Conservation (phyloP, 495 filamentous ascomycete genomes). For the Paragyromitra xinjiangensis region DNA sequence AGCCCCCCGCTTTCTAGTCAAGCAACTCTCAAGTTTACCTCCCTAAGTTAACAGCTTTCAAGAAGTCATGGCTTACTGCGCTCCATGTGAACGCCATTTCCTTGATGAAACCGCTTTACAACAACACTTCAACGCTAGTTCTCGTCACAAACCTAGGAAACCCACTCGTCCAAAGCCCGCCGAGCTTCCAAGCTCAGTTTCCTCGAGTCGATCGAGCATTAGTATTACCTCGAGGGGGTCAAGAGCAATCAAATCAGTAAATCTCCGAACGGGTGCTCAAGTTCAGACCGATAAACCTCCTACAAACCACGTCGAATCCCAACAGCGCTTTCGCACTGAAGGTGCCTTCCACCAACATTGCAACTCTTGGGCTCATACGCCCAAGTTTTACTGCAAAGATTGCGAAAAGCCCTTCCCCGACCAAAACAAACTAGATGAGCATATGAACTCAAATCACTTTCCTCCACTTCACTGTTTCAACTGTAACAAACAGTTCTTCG, state of each 20-base stretch:
- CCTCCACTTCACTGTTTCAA: neutral
- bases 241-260: neutral
- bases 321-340: neutral
- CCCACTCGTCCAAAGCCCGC: neutral
- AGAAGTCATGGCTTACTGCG: slow-evolving; percentile 37
- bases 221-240: neutral
- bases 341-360: neutral
- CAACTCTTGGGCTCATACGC: slow-evolving; percentile 10
- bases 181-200: neutral
- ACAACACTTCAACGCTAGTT: slow-evolving; percentile 17
- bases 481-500: neutral
- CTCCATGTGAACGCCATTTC: slow-evolving; percentile 31
- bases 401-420: slow-evolving; percentile 12
- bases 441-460: neutral
- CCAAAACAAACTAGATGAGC: slow-evolving; percentile 21
- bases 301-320: neutral
- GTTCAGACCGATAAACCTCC: neutral
- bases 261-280: neutral
- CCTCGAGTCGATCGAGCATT: neutral
- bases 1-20: slow-evolving; percentile 37
- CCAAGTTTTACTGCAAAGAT: slow-evolving; percentile 11
- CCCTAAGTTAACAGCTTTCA: neutral
- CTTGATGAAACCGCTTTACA: slow-evolving; percentile 24
- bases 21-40: slow-evolving; percentile 3
- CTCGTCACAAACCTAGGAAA: neutral